Evolutionary conservation across 2,329 filamentous ascomycete genomes (phyloP), one percentile per base, ranked within the genome.

Genomic region (Colletotrichum noveboracense): DNA sequence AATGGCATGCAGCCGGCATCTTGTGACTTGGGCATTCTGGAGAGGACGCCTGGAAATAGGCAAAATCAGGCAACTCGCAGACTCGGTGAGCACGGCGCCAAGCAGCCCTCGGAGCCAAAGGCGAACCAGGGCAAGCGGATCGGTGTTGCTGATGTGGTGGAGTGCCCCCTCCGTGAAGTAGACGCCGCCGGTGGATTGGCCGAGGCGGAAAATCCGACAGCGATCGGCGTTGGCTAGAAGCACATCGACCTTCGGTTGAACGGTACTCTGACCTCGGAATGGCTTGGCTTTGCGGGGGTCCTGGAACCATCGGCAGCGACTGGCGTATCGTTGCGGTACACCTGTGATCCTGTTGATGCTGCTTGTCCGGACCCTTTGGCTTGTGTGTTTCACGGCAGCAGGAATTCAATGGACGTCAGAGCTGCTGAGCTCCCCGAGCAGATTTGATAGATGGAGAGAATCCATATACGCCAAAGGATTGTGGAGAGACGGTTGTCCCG

Each of bases 201-300:
- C 48, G 65, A 74, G n/a, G 74, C 60, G 70, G 65, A 70, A 74
- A 69, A 70, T 67, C 74, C 74, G 70, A 76, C 38, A 52, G 65
- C 26, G 74, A 76, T 76, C 74, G 65, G 71, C 74, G 60, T 56
- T 73, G 74, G 74, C 70, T 43, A 61, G 74, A 76, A 70, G 70
- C 70, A 24, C 65, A 65, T 74, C 70, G 74, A 62, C 74, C 60
- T 70, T 30, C 28, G 14, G 24, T 66, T 48, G 56, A 68, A 67
- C 32, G 69, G n/a, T 52, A 34, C 52, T 38, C 43, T 43, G 26
- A 32, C 61, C 62, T 56, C 28, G 55, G 64, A 21, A 60, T 43
- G 66, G 56, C 70, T 74, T 66, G 74, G 70, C 74, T 74, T 64
- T 74, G 58, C 70, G 70, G 74, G 73, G 74, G 70, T 71, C 61